These are phyloP conservation scores for Calonectria henricotiae DNA, from an alignment of 2,329 filamentous ascomycete species.

Conservation along the genomic window DNA sequence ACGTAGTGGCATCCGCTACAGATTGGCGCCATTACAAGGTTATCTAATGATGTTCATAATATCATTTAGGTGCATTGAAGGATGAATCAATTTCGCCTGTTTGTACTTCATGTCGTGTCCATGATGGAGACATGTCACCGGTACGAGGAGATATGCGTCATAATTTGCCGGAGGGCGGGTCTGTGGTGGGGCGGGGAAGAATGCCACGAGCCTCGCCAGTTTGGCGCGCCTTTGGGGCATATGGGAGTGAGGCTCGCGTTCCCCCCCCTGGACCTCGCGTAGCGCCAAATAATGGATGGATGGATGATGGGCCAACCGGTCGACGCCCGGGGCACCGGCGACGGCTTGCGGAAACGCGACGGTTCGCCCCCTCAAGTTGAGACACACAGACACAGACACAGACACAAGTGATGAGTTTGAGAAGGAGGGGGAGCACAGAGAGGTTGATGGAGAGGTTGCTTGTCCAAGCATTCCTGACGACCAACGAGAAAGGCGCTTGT, in stretches of 20 bases:
- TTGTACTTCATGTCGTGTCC: conserved; percentile 15
- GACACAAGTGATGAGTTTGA: conserved; percentile 23
- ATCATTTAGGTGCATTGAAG: background rate
- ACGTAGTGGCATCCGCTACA: no score
- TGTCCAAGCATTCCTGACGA: conserved; percentile 28
- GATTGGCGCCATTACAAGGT: background rate
- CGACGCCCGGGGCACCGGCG: conserved; percentile 26
- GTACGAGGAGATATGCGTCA: conserved; percentile 45
- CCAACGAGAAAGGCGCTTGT: conserved; percentile 36
- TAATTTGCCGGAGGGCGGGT: conserved; percentile 43
- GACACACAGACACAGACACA: conserved; percentile 15
- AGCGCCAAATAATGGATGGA: conserved; percentile 36
- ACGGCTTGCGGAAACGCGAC: conserved; percentile 20
- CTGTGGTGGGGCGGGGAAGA: conserved; percentile 38
- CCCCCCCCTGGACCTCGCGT: conserved; percentile 36
- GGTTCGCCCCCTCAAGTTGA: conserved; percentile 17
- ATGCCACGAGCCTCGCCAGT: conserved; percentile 36
- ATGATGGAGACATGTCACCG: conserved; percentile 10
- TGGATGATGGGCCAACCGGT: conserved; percentile 24
- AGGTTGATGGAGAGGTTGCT: conserved; percentile 2
- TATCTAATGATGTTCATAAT: background rate
- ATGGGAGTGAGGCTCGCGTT: conserved; percentile 34
- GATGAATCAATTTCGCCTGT: conserved; percentile 19
- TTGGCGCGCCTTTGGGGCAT: conserved; percentile 28
- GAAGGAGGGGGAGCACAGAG: conserved; percentile 15